phyloP scores from a whole-genome alignment of 2,329 filamentous ascomycete species.

The Cladobotryum mycophilum region DNA sequence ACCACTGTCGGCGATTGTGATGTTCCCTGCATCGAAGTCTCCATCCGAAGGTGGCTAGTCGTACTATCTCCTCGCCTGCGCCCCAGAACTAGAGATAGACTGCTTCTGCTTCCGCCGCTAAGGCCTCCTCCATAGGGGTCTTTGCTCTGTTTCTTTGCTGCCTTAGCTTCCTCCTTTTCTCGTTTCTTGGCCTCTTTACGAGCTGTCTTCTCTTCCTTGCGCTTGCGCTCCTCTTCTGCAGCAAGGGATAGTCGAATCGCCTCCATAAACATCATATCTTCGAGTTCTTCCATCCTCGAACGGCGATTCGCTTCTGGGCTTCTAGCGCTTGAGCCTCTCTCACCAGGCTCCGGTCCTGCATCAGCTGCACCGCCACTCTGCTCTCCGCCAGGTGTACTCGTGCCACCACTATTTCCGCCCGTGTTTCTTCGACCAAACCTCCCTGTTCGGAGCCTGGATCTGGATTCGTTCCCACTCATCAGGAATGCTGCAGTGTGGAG shows the following conservation, averaged over 20 bases:
- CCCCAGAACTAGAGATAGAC: conserved; percentile 54
- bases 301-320: conserved; percentile 27
- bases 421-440: conserved; percentile 53
- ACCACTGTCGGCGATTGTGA: conserved; percentile 23
- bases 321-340: conserved; percentile 16
- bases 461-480: conserved; percentile 58
- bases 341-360: conserved; percentile 17
- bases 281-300: conserved; percentile 72
- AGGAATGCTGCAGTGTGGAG: conserved; percentile 92
- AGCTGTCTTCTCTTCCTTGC: conserved; percentile 53
- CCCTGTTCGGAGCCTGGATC: conserved; percentile 39
- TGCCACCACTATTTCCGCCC: conserved; percentile 30
- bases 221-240: conserved; percentile 86
- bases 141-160: conserved; percentile 54
- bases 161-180: conserved; percentile 79
- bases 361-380: conserved; percentile 10
- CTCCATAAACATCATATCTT: conserved; percentile 98
- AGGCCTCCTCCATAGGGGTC: conserved; percentile 30
- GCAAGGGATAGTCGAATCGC: conserved; percentile 87
- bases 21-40: conserved; percentile 45
- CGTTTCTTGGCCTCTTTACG: conserved; percentile 76
- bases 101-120: conserved; percentile 53
- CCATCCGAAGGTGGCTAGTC: conserved; percentile 53
- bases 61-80: conserved; percentile 54
- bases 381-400: conserved; percentile 22